Conservation (phyloP, 139 green algal species). For the Spirogloea muscicola region DNA sequence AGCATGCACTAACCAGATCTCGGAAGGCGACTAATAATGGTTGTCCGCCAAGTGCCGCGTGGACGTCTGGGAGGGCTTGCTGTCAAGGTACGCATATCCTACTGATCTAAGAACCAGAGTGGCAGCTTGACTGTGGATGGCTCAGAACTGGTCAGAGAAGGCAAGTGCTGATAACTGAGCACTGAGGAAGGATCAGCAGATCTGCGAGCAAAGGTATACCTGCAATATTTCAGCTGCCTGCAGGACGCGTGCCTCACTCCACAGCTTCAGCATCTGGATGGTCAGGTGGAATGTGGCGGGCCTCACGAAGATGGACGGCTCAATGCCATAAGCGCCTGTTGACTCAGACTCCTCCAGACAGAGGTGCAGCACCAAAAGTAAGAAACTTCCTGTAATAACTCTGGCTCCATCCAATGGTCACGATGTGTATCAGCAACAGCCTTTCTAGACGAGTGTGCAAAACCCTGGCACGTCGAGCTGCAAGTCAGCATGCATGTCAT, state of each 20-base stretch:
- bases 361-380: background rate
- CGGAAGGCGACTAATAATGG: constrained; percentile 6
- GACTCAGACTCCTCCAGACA: background rate
- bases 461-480: background rate
- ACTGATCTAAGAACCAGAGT: too few relatives aligned
- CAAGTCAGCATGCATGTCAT: background rate
- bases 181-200: background rate
- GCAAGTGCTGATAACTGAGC: background rate
- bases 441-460: background rate
- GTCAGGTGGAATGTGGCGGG: constrained; percentile 34
- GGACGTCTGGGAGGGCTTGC: constrained; percentile 7
- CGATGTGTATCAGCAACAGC: background rate
- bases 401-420: background rate
- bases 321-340: background rate
- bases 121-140: background rate
- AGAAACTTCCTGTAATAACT: background rate
- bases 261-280: constrained; percentile 45
- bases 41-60: constrained; percentile 2
- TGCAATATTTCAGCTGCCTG: constrained; percentile 11
- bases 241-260: constrained; percentile 10
- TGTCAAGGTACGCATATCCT: constrained; percentile 3
- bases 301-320: constrained; percentile 37
- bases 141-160: background rate
- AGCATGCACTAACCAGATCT: constrained; percentile 24
- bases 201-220: constrained; percentile 9